Evolutionary conservation across 352 stramenopile species (phyloP).

Genomic region (Phytopythium litorale): DNA sequence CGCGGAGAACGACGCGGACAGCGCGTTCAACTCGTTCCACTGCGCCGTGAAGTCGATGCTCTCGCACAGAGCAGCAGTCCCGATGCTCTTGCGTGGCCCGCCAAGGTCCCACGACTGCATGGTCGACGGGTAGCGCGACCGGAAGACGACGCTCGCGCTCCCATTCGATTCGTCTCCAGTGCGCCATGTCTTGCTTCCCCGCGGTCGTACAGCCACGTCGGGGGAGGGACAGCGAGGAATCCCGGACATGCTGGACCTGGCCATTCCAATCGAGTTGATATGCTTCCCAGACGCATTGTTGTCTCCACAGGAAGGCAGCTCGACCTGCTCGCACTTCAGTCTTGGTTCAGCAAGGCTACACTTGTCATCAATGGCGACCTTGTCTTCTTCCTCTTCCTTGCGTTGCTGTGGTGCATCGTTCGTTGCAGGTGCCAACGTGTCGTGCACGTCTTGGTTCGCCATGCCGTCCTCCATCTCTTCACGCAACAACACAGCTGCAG

Average conservation of each 20-base stretch:
- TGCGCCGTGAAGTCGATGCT: slow-evolving; percentile 24
- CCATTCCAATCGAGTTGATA: background rate
- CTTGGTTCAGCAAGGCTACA: background rate
- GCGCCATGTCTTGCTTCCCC: slow-evolving; percentile 4
- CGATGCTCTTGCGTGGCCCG: background rate
- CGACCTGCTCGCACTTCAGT: background rate
- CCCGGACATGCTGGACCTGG: background rate
- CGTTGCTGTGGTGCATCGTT: background rate
- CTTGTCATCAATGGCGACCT: background rate
- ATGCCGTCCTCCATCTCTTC: background rate
- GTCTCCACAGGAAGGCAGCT: background rate
- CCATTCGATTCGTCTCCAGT: background rate
- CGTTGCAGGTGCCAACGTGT: background rate
- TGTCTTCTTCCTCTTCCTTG: background rate
- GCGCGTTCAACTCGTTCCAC: slow-evolving; percentile 20
- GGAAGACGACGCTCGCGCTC: background rate
- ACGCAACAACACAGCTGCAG: background rate
- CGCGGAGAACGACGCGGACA: slow-evolving; percentile 19
- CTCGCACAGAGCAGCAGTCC: slow-evolving; percentile 7
- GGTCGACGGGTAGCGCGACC: slow-evolving; percentile 31
- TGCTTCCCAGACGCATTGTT: background rate
- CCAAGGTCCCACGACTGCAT: slow-evolving; percentile 37
- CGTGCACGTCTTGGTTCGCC: background rate
- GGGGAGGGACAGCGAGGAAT: slow-evolving; percentile 6
- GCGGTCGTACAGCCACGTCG: background rate